Evolutionary conservation across 2,329 filamentous ascomycete species (phyloP).

Genomic region (Fusarium sp.): DNA sequence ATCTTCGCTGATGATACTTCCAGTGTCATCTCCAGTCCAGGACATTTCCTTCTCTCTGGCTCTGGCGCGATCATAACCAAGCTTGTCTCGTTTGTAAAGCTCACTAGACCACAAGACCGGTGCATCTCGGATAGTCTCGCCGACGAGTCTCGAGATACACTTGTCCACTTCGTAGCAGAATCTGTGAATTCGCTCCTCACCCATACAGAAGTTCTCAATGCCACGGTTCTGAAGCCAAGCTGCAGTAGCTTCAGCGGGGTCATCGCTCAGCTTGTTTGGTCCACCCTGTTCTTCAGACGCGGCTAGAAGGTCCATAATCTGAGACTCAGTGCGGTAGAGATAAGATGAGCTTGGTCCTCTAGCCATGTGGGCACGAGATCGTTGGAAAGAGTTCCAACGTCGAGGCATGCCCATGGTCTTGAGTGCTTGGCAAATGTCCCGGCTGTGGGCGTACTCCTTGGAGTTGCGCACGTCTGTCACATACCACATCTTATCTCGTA

Average conservation of each 20-base stretch:
- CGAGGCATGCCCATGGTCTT: slow-evolving; percentile 86
- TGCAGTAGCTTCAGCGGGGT: slow-evolving; percentile 86
- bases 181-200: slow-evolving; percentile 93
- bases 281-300: slow-evolving; percentile 86
- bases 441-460: slow-evolving; percentile 85
- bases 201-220: slow-evolving; percentile 93
- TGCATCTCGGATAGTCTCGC: slow-evolving; percentile 83
- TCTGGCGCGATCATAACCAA: slow-evolving; percentile 63
- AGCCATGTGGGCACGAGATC: slow-evolving; percentile 60
- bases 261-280: slow-evolving; percentile 94
- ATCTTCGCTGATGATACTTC: slow-evolving; percentile 67
- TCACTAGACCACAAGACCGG: slow-evolving; percentile 94
- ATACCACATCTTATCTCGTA: slow-evolving; percentile 99
- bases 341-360: slow-evolving; percentile 67
- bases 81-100: slow-evolving; percentile 82
- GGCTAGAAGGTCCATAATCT: slow-evolving; percentile 88
- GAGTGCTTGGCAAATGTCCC: slow-evolving; percentile 85
- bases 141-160: slow-evolving; percentile 86
- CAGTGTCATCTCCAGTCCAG: slow-evolving; percentile 61
- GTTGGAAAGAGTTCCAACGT: slow-evolving; percentile 63
- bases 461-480: slow-evolving; percentile 93
- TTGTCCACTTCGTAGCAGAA: slow-evolving; percentile 91
- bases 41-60: slow-evolving; percentile 59
- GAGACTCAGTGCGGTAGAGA: slow-evolving; percentile 82
- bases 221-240: slow-evolving; percentile 84